Base-by-base conservation (phyloP, 2,329 filamentous ascomycete genomes). In the Trichoderma atrobrunneum region DNA sequence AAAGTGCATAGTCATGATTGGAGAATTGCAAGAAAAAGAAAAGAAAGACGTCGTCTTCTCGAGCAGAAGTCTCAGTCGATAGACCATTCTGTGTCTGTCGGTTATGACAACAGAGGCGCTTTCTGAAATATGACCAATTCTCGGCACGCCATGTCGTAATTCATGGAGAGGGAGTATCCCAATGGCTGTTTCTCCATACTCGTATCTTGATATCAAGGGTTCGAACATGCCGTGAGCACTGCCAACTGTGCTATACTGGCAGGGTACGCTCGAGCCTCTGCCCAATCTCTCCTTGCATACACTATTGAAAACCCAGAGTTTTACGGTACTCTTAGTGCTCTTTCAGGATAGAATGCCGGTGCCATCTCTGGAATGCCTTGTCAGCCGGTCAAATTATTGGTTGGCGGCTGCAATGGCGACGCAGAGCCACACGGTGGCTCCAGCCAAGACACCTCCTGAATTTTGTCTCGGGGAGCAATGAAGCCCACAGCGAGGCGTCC, bases 261-360 rank as follows among this genome's bases (percentile, higher is more conserved):
- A 54, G 30, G 32, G 48, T 56, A 24, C 28, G 39, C 36, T 51
- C n/a, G 32, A 61, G 39, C 39, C 48, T 66, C 28, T 32, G n/a
- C 34, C 12, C 16, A 18, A n/a, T 69, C 28, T 18, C n/a, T 36
- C 66, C 66, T 69, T 69, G 66, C 66, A 69, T 69, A 34, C 54
- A 60, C 66, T 69, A 69, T 69, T 48, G 66, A 36, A 69, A 69
- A 57, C 56, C n/a, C 28, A 43, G 66, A 36, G 36, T 48, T 34
- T 24, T 68, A 2, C 63, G 32, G 48, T 16, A 39, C 18, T 21
- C 57, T 21, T 60, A 60, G 57, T 21, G 21, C 51, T 28, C 51
- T 59, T 30, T 59, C 34, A 43, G 48, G 26, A 28, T n/a, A 28
- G 18, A 28, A 48, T 61, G 26, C 24, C n/a, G 26, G 62, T 11